Percentiles rank a stretch among this genome's conserved stretches.
phyloP scores from a whole-genome alignment of 495 filamentous ascomycete species.

The Clohesyomyces aquaticus region DNA sequence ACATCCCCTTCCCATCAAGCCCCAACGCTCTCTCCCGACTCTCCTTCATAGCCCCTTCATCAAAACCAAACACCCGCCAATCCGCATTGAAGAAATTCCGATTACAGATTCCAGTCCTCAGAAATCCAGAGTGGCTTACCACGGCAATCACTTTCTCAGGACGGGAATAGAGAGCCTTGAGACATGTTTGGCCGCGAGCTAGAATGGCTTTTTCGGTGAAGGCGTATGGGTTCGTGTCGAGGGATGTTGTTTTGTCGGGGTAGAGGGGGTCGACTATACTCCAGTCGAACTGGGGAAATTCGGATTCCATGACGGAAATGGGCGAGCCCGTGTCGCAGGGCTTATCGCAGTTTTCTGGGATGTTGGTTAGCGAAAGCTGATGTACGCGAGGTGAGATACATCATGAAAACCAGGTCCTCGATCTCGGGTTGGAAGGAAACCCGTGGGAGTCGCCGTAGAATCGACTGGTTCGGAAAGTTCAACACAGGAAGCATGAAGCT shows the following conservation, averaged over 20 bases:
- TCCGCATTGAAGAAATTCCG: constrained; percentile 62
- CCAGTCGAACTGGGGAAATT: constrained; percentile 61
- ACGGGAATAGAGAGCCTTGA: constrained; percentile 54
- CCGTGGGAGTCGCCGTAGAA: too few species aligned
- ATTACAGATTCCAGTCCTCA: constrained; percentile 53
- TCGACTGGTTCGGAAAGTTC: too few species aligned
- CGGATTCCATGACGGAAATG: constrained; percentile 47
- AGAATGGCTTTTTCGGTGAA: constrained; percentile 55
- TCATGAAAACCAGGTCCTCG: too few species aligned
- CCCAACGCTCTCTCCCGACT: constrained; percentile 17
- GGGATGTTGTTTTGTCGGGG: constrained; percentile 58
- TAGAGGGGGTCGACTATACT: constrained; percentile 56
- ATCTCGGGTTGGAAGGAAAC: too few species aligned
- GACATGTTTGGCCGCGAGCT: constrained; percentile 52
- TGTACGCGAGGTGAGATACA: neutral
- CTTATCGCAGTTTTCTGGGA: constrained; percentile 60
- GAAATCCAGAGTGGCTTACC: constrained; percentile 63
- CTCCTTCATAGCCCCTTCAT: constrained; percentile 41
- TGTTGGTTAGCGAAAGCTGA: constrained; percentile 12
- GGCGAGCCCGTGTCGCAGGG: constrained; percentile 61
- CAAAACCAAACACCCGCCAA: constrained; percentile 65
- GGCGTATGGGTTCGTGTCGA: constrained; percentile 48
- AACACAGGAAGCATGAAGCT: too few species aligned
- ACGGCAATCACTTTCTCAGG: constrained; percentile 65
- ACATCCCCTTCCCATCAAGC: constrained; percentile 19